Percentiles rank a stretch among this genome's conserved stretches.
phyloP scores from a whole-genome alignment of 148 eudicot genomes.

The Polygonum aviculare region DNA sequence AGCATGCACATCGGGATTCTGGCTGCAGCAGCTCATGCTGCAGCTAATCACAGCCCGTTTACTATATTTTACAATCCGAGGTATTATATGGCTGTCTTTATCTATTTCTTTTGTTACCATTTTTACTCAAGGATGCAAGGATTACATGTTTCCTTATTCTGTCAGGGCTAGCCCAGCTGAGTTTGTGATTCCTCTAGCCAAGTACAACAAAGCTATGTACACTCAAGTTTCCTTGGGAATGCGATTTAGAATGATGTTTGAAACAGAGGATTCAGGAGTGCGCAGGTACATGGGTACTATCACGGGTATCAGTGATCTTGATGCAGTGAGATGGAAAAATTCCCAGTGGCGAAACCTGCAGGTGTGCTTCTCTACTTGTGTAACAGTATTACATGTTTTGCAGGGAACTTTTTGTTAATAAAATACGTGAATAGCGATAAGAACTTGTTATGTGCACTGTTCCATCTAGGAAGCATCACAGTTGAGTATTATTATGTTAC shows the following conservation, averaged over 20 bases:
- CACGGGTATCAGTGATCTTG: slow-evolving; percentile 79
- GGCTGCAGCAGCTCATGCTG: slow-evolving; percentile 99
- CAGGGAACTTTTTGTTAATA: not conserved
- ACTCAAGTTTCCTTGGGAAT: slow-evolving; percentile 89
- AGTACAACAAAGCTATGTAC: slow-evolving; percentile 94
- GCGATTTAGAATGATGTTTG: slow-evolving; percentile 99
- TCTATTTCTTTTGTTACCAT: not conserved
- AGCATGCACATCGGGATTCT: slow-evolving; percentile 99
- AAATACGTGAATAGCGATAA: not conserved
- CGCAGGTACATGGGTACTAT: slow-evolving; percentile 95
- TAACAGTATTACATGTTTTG: not conserved
- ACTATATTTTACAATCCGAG: slow-evolving; percentile 92
- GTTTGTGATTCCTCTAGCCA: slow-evolving; percentile 93
- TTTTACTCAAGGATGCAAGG: slow-evolving; percentile 24
- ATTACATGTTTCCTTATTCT: slow-evolving; percentile 6
- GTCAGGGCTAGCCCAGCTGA: slow-evolving; percentile 88
- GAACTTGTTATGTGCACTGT: not conserved
- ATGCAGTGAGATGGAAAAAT: slow-evolving; percentile 76
- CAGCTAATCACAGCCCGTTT: slow-evolving; percentile 91
- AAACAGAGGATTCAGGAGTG: slow-evolving; percentile 91
- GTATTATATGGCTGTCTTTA: slow-evolving; percentile 50
- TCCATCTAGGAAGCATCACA: not conserved
- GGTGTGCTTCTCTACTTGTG: slow-evolving; percentile 28
- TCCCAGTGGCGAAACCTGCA: slow-evolving; percentile 98
- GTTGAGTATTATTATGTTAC: not conserved